Conservation (phyloP, 768 basidiomycete species). For the Suillus variegatus region DNA sequence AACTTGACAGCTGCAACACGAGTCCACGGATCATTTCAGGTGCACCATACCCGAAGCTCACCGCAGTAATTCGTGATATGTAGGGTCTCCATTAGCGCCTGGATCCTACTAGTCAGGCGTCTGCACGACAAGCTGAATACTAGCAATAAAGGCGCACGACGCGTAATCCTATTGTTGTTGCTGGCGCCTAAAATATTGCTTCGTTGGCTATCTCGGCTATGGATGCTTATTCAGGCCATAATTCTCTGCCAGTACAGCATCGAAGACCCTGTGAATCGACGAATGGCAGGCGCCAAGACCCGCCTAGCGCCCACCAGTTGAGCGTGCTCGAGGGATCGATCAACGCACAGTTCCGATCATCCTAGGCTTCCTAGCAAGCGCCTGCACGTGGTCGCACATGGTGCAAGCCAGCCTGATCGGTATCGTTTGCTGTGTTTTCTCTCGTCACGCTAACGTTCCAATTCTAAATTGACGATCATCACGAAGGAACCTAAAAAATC, state of each 20-base stretch:
- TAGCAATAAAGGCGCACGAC: background rate
- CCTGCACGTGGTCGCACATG: background rate
- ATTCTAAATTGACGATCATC: background rate
- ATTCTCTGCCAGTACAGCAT: background rate
- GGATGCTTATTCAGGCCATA: background rate
- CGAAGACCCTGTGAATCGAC: background rate
- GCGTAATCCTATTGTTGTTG: background rate
- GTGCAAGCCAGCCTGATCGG: background rate
- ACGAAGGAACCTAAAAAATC: background rate
- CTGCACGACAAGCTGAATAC: background rate
- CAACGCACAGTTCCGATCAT: background rate
- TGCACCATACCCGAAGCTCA: background rate
- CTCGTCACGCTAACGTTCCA: background rate
- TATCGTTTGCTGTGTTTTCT: background rate
- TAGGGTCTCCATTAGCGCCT: background rate
- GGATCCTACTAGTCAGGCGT: background rate
- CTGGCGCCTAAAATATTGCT: background rate
- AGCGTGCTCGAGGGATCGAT: background rate
- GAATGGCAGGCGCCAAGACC: background rate
- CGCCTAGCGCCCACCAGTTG: background rate
- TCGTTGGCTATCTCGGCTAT: background rate
- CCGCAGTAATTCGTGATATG: background rate
- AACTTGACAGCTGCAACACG: background rate
- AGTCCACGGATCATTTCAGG: background rate
- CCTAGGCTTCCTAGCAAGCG: background rate